Conservation (phyloP, 371 early-diverging fungal genomes). For the Vairimorpha apis region DNA sequence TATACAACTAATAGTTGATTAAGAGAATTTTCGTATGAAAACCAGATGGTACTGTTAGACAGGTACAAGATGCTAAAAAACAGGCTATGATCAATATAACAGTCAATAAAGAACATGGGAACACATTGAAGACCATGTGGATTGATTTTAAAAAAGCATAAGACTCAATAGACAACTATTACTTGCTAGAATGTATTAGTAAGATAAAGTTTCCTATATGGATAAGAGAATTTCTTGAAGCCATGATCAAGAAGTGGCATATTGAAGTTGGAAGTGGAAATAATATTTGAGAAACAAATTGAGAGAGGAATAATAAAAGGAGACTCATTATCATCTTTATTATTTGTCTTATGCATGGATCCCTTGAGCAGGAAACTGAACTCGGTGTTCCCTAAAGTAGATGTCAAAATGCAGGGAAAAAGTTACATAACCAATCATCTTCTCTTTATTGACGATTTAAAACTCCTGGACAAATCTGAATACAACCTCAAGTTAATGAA, state of each 20-base stretch:
- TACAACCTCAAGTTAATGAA: slow-evolving; percentile 4
- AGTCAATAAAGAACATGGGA: not conserved
- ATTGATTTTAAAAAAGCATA: slow-evolving; percentile 1
- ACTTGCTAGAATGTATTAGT: not conserved
- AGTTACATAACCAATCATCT: not conserved
- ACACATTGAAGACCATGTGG: not conserved
- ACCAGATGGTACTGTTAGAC: slow-evolving; percentile 28
- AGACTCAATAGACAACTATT: not conserved
- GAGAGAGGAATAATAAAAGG: slow-evolving; percentile 24
- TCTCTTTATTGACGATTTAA: not conserved
- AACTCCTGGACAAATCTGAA: too few species aligned
- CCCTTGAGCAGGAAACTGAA: slow-evolving; percentile 23
- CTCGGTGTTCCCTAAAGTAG: slow-evolving; percentile 2
- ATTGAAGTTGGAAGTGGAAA: not conserved
- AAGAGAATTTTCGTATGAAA: slow-evolving; percentile 8
- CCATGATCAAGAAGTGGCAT: not conserved
- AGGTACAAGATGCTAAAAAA: slow-evolving; percentile 31
- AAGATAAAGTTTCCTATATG: not conserved
- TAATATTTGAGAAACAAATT: slow-evolving; percentile 1
- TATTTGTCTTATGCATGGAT: slow-evolving; percentile 36
- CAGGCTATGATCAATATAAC: slow-evolving; percentile 12
- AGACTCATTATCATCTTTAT: slow-evolving; percentile 13
- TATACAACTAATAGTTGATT: not conserved
- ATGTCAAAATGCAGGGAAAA: not conserved
- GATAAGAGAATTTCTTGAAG: slow-evolving; percentile 5